Evolutionary conservation across 345 rosid genomes (phyloP).

Genomic region (Arabidopsis thaliana): TAIR10.1 NC_003076.8:7803501-7804000

Average conservation of each 20-base stretch:
- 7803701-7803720: conserved; percentile 97
- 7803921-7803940: background rate
- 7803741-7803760: conserved; percentile 76
- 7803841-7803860: conserved; percentile 85
- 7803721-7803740: conserved; percentile 88
- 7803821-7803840: conserved; percentile 96
- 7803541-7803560: conserved; percentile 42
- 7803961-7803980: conserved; percentile 22
- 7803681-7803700: conserved; percentile 90
- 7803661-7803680: conserved; percentile 95
- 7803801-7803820: conserved; percentile 94
- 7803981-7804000: conserved; percentile 28
- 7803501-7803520: conserved; percentile 31
- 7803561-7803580: conserved; percentile 85
- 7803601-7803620: conserved; percentile 59
- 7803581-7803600: conserved; percentile 79
- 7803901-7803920: conserved; percentile 41
- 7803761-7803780: conserved; percentile 94
- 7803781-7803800: conserved; percentile 77
- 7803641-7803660: conserved; percentile 75
- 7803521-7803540: conserved; percentile 31
- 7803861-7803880: conserved; percentile 85
- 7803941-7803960: conserved; percentile 2
- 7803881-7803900: conserved; percentile 77
- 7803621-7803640: conserved; percentile 61